phyloP scores from a whole-genome alignment of 208 protist species.

The Acanthamoeba lenticulata region DNA sequence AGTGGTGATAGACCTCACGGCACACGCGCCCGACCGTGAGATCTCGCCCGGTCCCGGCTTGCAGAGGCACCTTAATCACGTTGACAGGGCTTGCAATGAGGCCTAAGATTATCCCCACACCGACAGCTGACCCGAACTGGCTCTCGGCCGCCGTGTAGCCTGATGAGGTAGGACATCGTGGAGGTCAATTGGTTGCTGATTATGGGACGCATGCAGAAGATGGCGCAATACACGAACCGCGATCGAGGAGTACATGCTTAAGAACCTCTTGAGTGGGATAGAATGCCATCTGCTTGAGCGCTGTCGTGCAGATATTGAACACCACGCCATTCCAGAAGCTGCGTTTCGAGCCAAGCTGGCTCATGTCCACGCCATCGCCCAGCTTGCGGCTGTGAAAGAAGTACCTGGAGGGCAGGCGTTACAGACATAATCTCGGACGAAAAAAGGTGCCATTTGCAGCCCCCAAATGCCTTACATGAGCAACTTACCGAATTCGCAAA shows the following conservation, averaged over 20 bases:
- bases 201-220: not conserved
- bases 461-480: not conserved
- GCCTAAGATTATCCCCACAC: not conserved
- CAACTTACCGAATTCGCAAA: conserved; percentile 17
- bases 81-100: conserved; percentile 49
- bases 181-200: not conserved
- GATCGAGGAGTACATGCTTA: conserved; percentile 15
- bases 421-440: not conserved
- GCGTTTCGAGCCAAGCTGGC: not conserved
- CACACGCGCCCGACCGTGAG: not conserved
- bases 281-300: conserved; percentile 68
- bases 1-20: conserved; percentile 2
- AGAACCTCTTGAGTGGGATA: conserved; percentile 63
- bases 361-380: not conserved
- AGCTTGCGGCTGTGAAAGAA: conserved; percentile 44
- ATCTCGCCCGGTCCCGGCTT: not conserved
- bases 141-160: not conserved
- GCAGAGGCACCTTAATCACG: conserved; percentile 52
- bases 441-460: not conserved
- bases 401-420: not conserved
- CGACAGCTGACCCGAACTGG: not conserved
- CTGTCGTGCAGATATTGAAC: conserved; percentile 54
- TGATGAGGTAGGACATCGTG: not conserved
- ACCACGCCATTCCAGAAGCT: conserved; percentile 62
- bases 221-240: not conserved